Conservation (phyloP, 768 basidiomycete genomes). For the Tephrocybe sp. region DNA sequence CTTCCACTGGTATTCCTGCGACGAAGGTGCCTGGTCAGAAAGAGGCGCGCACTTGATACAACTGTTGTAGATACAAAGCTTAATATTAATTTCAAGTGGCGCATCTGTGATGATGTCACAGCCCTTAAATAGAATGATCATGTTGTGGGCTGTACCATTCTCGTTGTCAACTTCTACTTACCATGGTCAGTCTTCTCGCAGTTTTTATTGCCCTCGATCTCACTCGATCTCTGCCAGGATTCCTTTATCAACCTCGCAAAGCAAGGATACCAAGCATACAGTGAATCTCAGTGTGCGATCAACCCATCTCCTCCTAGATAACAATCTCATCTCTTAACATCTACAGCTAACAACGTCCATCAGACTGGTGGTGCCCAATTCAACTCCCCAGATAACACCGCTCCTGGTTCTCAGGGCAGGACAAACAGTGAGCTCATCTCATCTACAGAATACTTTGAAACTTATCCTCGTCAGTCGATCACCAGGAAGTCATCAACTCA, state of each 20-base stretch:
- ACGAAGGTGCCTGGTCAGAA: conserved; percentile 40
- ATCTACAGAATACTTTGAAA: background rate
- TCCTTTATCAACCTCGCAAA: conserved; percentile 68
- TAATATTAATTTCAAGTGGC: background rate
- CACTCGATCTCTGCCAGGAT: conserved; percentile 41
- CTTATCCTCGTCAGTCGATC: conserved; percentile 45
- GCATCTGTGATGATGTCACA: conserved; percentile 11
- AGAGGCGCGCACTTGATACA: conserved; percentile 29
- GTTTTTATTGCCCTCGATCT: background rate
- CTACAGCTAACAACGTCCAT: conserved; percentile 36
- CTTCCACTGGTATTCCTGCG: conserved; percentile 27
- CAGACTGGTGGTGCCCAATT: conserved; percentile 67
- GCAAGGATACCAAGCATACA: conserved; percentile 56
- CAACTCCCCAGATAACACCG: conserved; percentile 52
- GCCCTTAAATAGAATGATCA: background rate
- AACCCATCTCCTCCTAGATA: conserved; percentile 6
- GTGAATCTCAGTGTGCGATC: conserved; percentile 42
- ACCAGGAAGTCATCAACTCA: conserved; percentile 55
- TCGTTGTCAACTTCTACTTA: conserved; percentile 7
- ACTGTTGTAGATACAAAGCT: background rate
- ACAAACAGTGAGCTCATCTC: conserved; percentile 27
- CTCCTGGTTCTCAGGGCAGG: conserved; percentile 20
- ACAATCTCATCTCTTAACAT: conserved; percentile 6
- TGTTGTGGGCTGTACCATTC: background rate
- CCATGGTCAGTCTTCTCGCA: conserved; percentile 1